These are phyloP conservation scores for Margaritispora aquatica DNA, from an alignment of 495 filamentous ascomycete genomes.

Conservation along the genomic window DNA sequence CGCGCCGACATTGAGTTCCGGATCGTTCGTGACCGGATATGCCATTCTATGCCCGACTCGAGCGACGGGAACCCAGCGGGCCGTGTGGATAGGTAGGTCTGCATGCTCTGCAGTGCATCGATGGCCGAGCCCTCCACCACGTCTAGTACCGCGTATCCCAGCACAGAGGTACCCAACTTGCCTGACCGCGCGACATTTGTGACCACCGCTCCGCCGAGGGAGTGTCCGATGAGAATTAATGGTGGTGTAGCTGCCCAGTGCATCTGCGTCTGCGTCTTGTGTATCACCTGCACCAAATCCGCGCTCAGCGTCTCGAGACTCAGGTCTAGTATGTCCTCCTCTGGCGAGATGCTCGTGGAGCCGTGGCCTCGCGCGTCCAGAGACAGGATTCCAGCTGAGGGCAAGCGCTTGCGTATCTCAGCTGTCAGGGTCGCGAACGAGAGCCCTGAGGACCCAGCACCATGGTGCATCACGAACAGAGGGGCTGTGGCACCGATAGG, in stretches of 20 bases:
- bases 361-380: conserved; percentile 86
- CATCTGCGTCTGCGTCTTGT: conserved; percentile 55
- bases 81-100: conserved; percentile 79
- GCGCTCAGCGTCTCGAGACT: conserved; percentile 60
- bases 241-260: conserved; percentile 67
- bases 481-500: conserved; percentile 56
- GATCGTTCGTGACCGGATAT: conserved; percentile 83
- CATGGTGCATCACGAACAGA: conserved; percentile 85
- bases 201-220: conserved; percentile 90
- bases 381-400: conserved; percentile 76
- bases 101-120: conserved; percentile 94
- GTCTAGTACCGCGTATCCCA: conserved; percentile 90
- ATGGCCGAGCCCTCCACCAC: conserved; percentile 86
- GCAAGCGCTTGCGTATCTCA: conserved; percentile 71
- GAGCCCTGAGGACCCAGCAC: conserved; percentile 81
- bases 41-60: conserved; percentile 85
- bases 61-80: conserved; percentile 70
- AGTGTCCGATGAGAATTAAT: conserved; percentile 85
- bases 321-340: conserved; percentile 45
- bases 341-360: conserved; percentile 45
- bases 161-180: conserved; percentile 55
- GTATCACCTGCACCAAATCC: conserved; percentile 67
- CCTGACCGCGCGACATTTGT: conserved; percentile 70
- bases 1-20: conserved; percentile 74
- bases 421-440: conserved; percentile 77